Evolutionary conservation across 345 rosid genomes (phyloP).

Genomic region (Dipteronia dyeriana): DNA sequence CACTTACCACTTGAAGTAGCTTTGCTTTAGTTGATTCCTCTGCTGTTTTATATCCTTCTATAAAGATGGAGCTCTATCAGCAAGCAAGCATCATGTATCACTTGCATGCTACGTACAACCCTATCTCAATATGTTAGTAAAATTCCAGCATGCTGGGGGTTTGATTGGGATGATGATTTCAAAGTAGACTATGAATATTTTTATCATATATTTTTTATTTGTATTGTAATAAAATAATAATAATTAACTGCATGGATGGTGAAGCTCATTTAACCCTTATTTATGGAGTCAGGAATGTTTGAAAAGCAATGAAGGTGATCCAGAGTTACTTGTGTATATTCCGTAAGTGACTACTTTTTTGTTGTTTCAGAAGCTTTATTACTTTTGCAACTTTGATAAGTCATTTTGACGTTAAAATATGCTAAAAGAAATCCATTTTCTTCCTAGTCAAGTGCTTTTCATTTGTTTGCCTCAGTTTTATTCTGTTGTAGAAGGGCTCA

Average conservation of each 20-base stretch:
- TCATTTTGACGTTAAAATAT: background rate
- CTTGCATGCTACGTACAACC: background rate
- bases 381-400: background rate
- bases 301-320: conserved; percentile 96
- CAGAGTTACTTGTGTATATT: conserved; percentile 86
- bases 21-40: background rate
- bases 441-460: background rate
- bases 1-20: background rate
- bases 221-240: background rate
- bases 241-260: background rate
- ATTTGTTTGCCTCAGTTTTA: background rate
- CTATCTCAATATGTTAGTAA: background rate
- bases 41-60: background rate
- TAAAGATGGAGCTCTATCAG: background rate
- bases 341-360: conserved; percentile 57
- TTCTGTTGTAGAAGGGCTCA: background rate
- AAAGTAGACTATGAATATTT: background rate
- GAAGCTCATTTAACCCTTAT: background rate
- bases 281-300: conserved; percentile 59
- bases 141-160: background rate
- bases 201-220: background rate
- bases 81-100: conserved; percentile 6
- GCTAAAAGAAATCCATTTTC: background rate
- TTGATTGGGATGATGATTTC: background rate
- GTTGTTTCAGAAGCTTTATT: background rate